These are phyloP conservation scores for Rhizopogon salebrosus DNA, from an alignment of 768 basidiomycete genomes.

Conservation along the genomic window DNA sequence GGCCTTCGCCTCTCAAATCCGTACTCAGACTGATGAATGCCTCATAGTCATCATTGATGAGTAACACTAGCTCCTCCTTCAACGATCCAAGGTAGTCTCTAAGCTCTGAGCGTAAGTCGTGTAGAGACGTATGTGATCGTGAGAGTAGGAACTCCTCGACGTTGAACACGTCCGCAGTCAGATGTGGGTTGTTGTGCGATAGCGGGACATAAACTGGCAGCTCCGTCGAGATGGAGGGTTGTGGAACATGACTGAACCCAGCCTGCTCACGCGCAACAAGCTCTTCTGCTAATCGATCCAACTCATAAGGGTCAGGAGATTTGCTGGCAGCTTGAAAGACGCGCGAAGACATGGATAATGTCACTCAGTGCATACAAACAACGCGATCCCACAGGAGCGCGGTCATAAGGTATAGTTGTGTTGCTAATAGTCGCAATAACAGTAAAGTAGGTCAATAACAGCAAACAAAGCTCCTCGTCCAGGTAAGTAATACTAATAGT, in stretches of 20 bases:
- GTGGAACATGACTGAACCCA: not conserved
- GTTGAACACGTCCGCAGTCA: slow-evolving; percentile 65
- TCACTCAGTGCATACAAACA: not conserved
- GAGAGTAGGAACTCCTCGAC: slow-evolving; percentile 87
- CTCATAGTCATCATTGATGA: slow-evolving; percentile 98
- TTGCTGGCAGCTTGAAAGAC: not conserved
- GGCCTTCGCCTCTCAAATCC: slow-evolving; percentile 82
- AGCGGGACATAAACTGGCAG: slow-evolving; percentile 68
- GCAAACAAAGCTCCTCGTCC: not conserved
- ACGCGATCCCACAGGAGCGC: not conserved
- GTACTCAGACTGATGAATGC: slow-evolving; percentile 96
- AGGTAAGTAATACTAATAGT: too few relatives aligned
- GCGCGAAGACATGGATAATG: slow-evolving; percentile 1
- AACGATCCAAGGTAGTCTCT: slow-evolving; percentile 77
- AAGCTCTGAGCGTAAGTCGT: slow-evolving; percentile 83
- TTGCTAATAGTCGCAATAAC: not conserved
- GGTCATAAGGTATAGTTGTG: not conserved
- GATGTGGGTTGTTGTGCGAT: slow-evolving; percentile 72
- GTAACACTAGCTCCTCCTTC: slow-evolving; percentile 89
- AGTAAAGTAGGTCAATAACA: not conserved
- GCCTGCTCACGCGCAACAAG: slow-evolving; percentile 50
- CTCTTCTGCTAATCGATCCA: slow-evolving; percentile 71
- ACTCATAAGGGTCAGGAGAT: slow-evolving; percentile 52
- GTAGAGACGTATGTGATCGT: slow-evolving; percentile 76
- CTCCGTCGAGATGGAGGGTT: slow-evolving; percentile 23